Base-by-base conservation (phyloP, 805 yeast genomes). In the Deakozyma indianensis region DNA sequence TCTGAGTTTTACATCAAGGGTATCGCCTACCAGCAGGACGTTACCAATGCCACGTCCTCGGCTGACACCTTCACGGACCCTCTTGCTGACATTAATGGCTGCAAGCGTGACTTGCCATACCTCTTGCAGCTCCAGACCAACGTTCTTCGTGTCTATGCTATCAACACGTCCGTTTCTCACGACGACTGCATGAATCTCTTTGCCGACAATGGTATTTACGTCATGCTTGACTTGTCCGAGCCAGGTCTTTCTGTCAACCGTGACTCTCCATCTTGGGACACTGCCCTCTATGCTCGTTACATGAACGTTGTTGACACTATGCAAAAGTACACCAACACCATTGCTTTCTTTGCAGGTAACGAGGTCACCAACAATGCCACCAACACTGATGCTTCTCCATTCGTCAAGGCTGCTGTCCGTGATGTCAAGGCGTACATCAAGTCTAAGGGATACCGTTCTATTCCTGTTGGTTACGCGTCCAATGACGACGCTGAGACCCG, bases 271-370 rank as follows among this genome's bases (percentile, higher is more conserved):
- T 63, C 67, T 45, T 87, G 96, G 95, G 76, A 78, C 60, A 65
- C 76, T 42, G 75, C 70, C 23, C 70, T 86, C 46, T 83, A 75
- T 65, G 67, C 76, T 48, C 75, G 96, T 61, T 90, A 90, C 69
- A 78, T 82, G 43, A 65, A 71, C 23, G 96, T 90, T 28, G 77
- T 92, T 47, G 96, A 92, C 63, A 67, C 73, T 53, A 75, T 92
- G 68, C 75, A 78, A 48, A 69, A 74, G 55, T 90, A 88, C 66
- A 65, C 80, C 42, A 90, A 90, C 65, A 75, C 85, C 18, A 70
- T 90, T 51, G 98, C 97, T 2, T 88, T 85, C 73, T 88, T 90
- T 65, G 97, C 97, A 23, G 98, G 97, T 50, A 92, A 92, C 65
- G 98, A 90, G 72, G 97, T 92, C 45, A 77, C 90, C 49, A 90